Evolutionary conservation across 2,329 filamentous ascomycete genomes (phyloP), one percentile per base, ranked within the genome.

Genomic region (Incumbomyces lentus): DNA sequence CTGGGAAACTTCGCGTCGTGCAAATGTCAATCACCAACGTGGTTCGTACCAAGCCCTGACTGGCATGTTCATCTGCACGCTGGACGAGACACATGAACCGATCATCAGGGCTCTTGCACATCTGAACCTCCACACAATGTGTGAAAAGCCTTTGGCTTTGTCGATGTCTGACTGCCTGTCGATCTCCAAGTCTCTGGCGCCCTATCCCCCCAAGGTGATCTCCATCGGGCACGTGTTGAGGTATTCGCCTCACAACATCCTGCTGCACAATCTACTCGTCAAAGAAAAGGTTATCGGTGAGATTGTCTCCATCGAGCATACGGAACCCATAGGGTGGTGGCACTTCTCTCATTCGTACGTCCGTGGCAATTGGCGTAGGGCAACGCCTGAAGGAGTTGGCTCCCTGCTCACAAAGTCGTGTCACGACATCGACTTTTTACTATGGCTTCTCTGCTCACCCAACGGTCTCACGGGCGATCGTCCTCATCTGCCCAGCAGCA

Each of bases 291-390:
- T 81, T 11, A 82, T 98, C 59, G 92, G 92, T 6, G 84, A 95
- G 46, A 72, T 95, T 26, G 70, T 93, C 44, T 90, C 84, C 33
- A 74, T 95, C 33, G 85, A 93, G 52, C 92, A 96, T 64, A 92
- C 86, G 0, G 92, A 96, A 63, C 92, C 92, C 0, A 82, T 98
- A 0, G 92, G 92, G 1, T 94, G 84, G 81, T 96, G 88, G 86
- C 92, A 96, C 63, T 96, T 93, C 62, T 74, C 84, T 0, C 89
- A 95, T 63, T 87, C 82, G 35, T 95, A 90, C 57, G 90, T 96
- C 31, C 78, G 79, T 38, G 92, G 92, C 13, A 95, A 96, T 65
- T 96, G 92, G 92, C 79, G 90, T 5, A 86, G 85, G 52, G 80
- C 86, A 54, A 82, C 79, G 0, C 17, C 82, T 70, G 4, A 81